Base-by-base conservation (phyloP, 139 green algal species). In the Coelastrella sp. region DNA sequence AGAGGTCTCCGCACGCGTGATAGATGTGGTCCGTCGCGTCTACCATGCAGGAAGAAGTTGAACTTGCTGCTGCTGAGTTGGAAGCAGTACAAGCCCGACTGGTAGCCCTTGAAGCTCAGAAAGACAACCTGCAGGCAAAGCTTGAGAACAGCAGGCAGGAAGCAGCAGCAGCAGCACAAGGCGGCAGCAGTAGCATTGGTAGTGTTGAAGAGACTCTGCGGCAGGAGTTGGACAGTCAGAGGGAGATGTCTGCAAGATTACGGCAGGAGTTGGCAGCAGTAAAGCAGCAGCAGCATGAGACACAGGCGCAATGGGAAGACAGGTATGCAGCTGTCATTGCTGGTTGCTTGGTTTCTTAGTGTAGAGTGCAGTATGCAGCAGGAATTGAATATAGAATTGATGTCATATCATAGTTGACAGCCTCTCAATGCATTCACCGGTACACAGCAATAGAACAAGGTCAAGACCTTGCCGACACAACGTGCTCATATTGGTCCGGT, bases 101-200 rank as follows among this genome's bases (percentile, higher is more conserved):
- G 76, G 38, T 87, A 9, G 77, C 87, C 3, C 89, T 98, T 41
- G 95, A 98, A 81, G 60, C 76, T 9, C 94, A 98, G 86, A 95
- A 95, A 67, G 62, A 90, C 74, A 76, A 78, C 27, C 85, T 97
- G 68, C 41, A 89, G 73, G 35, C 73, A 21, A 87, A 92, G 79
- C 78, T 94, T 81, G 51, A 88, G 30, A 21, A 19, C 9, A 59
- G 48, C 53, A 76, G 45, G 38, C 19, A 75, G 0, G 43, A 75
- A 34, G 27, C 63, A 73, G 41, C 62, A 66, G 38, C 57, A 62
- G 79, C 27, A 38, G 72, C 77, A 35, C 35, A 32, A 38, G 45
- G 23, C 35, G 2, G 23, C 27, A 11, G 38, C 34, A 41, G 1
- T 8, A 75, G 59, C 45, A 53, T 8, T 11, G 45, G 74, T 57